Evolutionary conservation across 73 alveolate genomes (phyloP), one percentile per base, ranked within the genome.

Genomic region (Effrenium voratum): DNA sequence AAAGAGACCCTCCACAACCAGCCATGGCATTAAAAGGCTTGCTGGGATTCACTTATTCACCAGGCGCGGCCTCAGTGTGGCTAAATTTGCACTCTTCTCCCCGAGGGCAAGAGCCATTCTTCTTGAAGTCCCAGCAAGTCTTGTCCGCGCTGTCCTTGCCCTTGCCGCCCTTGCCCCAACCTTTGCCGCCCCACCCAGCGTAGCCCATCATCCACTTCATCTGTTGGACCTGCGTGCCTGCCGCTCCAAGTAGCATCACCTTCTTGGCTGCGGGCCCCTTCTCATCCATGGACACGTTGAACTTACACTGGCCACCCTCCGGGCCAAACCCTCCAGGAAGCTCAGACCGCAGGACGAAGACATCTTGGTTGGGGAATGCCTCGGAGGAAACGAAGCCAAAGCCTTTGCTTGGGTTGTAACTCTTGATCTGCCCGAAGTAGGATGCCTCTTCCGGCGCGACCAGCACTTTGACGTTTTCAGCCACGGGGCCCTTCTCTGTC

Each of bases 121-220:
- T 86, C 82, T 86, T 86, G 47, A 86, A 36, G 76, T 86, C 94
- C 94, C 94, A 86, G 36, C 94, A 86, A 1, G 94, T 86, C 82
- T 86, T 86, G 63, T 86, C 94, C 24, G 66, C 81, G 50, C 94
- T 43, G 57, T 70, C 45, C 77, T 50, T 47, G 13, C 93, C 93
- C n/a, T 52, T 36, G 93, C 93, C 93, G 77, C 77, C 77, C 93
- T 84, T 84, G 63, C 94, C 83, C 5, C 24, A 30, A 73, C 92
- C 92, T n/a, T 81, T 59, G 81, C 81, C 93, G 19, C n/a, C n/a
- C 50, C 45, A 15, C 41, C 82, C 82, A 28, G 82, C 81, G 36
- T 60, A 57, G 94, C 94, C 94, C 94, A 86, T 86, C 94, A 86
- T 86, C 94, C 94, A 86, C 60, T 86, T 86, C 83, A 86, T 86